A percentile compares a stretch with the other conserved stretches of the same genome.
phyloP scores from a whole-genome alignment of 176 grass and related monocot species.

The Chrysopogon serrulatus region DNA sequence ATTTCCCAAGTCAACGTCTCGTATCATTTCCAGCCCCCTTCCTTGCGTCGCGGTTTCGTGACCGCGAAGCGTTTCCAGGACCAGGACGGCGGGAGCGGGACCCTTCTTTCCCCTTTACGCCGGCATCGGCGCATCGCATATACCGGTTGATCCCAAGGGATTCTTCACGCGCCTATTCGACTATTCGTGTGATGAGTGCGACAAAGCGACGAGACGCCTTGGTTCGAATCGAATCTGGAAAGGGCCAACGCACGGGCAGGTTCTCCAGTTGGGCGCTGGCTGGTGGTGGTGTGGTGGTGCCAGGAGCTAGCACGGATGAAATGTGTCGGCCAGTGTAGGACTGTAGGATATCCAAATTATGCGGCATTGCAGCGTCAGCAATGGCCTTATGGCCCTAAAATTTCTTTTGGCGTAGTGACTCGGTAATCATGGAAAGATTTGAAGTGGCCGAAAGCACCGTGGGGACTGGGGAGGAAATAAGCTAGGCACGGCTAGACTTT shows the following conservation, averaged over 20 bases:
- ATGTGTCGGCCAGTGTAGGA: not conserved
- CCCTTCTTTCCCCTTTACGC: not conserved
- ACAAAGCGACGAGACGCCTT: not conserved
- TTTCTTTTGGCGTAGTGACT: not conserved
- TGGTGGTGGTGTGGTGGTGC: not conserved
- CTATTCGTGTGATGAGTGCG: not conserved
- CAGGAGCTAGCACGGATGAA: not conserved
- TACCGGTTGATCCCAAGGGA: not conserved
- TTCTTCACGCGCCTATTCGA: not conserved
- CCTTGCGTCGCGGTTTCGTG: not conserved
- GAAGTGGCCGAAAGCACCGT: not conserved
- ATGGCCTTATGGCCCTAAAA: too few relatives aligned
- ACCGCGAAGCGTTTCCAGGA: not conserved
- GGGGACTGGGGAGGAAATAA: not conserved
- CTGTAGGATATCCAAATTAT: not conserved
- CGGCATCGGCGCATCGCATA: not conserved
- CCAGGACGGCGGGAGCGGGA: not conserved
- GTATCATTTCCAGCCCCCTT: not conserved
- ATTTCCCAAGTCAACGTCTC: not conserved
- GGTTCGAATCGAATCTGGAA: not conserved
- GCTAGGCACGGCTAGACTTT: not conserved
- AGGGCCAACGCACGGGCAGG: not conserved
- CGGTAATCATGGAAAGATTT: conserved; percentile 1
- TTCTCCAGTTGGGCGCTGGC: too few relatives aligned
- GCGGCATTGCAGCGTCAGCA: not conserved